phyloP scores from a whole-genome alignment of 1,139 yeast species.

The Hyphopichia burtonii region DNA sequence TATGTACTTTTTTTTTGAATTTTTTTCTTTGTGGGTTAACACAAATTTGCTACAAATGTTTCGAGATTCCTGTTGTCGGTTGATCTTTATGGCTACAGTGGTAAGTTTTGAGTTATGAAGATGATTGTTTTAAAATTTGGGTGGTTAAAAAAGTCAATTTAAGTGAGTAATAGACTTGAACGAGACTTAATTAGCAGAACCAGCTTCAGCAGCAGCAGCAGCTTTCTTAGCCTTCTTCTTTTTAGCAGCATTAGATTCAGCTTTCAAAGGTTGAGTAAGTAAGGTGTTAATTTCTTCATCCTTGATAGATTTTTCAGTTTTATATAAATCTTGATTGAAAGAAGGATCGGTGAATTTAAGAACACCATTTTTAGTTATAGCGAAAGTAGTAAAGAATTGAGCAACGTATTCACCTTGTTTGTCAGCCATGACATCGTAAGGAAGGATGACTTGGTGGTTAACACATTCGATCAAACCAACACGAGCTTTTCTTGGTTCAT shows the following conservation, averaged over 20 bases:
- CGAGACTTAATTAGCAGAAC: neutral
- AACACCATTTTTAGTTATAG: conserved; percentile 71
- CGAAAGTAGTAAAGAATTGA: conserved; percentile 76
- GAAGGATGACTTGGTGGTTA: conserved; percentile 65
- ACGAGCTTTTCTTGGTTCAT: conserved; percentile 70
- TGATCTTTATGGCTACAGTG: neutral
- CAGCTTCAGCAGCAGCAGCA: neutral
- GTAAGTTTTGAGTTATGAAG: neutral
- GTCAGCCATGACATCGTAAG: conserved; percentile 70
- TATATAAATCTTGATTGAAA: conserved; percentile 48
- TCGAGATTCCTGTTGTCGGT: neutral
- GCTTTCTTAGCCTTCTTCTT: conserved; percentile 28
- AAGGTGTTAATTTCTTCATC: conserved; percentile 53
- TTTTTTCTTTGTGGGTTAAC: neutral
- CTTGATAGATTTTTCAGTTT: conserved; percentile 57
- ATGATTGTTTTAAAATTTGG: too few relatives aligned
- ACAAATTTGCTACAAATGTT: neutral
- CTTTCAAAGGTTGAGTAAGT: conserved; percentile 55
- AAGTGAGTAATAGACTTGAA: too few relatives aligned
- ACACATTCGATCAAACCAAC: conserved; percentile 76
- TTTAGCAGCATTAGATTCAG: conserved; percentile 39
- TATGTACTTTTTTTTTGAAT: neutral
- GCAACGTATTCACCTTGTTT: conserved; percentile 69
- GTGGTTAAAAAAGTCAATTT: too few relatives aligned
- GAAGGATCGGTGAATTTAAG: conserved; percentile 65